Base-by-base conservation (phyloP, 345 rosid genomes). In the Dimocarpus longan region DNA sequence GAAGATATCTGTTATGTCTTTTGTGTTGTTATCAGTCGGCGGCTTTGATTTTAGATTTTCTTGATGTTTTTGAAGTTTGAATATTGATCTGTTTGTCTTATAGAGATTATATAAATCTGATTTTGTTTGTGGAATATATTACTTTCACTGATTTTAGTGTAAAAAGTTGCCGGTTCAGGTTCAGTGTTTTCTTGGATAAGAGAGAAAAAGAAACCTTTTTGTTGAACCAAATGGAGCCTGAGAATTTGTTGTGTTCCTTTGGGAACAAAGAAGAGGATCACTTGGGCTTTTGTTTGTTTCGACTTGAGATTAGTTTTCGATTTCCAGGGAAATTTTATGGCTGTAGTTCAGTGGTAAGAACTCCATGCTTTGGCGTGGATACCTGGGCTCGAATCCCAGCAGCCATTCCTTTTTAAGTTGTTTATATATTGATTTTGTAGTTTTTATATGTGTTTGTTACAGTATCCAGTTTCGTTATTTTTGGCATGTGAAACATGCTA, bases 351-450 rank as follows among this genome's bases (percentile, higher is more conserved):
- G 67, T 73, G 78, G 82, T 16, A 79, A 73, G 82, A 79, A 79
- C 69, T 73, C 78, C 74, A 68, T 50, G 40, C 46, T 52, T 44
- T 4, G 88, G 86, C 91, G 89, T 94, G 89, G 90, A 89, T 95
- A 90, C 91, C 92, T 88, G 89, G 93, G 93, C 92, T 93, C 89
- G 93, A 93, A 90, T 93, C 93, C 95, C 89, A 92, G 90, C 92
- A 89, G 95, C 93, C 94, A 89, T 80, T 89, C 82, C 86, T 90
- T 87, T 54, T 54, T 16, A 54, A 54, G 7, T 54, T 16, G 21
- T 11, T 54, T 54, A 54, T n/a, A 5, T 54, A 0, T 54, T 5
- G 13, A 5, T 59, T 19, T 3, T 59, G 64, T 18, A 19, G 52
- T 19, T 21, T 60, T 60, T 7, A 21, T n/a, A 60, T 9, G 4